phyloP scores from a whole-genome alignment of 164 flowering plant genomes.

The Aristolochia contorta region DNA sequence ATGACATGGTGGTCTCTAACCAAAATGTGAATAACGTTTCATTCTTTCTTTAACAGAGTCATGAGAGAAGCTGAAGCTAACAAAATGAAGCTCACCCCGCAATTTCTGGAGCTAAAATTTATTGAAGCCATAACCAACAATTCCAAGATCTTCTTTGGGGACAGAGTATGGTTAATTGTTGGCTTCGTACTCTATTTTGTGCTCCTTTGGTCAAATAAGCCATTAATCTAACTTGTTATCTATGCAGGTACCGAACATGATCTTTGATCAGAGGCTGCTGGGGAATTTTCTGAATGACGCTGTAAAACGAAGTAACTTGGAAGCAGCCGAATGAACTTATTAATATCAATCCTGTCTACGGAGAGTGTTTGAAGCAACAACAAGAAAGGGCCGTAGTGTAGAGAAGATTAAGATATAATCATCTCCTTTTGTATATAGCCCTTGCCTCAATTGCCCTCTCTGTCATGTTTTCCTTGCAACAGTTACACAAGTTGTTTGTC shows the following conservation, averaged over 20 bases:
- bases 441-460: too few relatives aligned
- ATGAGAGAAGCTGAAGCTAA: conserved; percentile 86
- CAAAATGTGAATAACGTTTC: neutral
- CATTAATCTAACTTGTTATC: neutral
- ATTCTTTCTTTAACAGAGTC: conserved; percentile 28
- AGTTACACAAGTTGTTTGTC: too few relatives aligned
- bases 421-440: too few relatives aligned
- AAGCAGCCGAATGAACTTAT: neutral
- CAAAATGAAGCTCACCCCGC: conserved; percentile 78
- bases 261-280: conserved; percentile 72
- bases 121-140: conserved; percentile 79
- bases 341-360: too few relatives aligned
- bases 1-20: neutral
- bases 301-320: neutral
- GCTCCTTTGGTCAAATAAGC: neutral
- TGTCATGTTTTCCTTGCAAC: too few relatives aligned
- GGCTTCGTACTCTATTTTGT: neutral
- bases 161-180: conserved; percentile 41
- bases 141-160: conserved; percentile 85
- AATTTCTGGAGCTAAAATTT: conserved; percentile 77
- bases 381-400: too few relatives aligned
- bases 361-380: too few relatives aligned
- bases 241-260: conserved; percentile 74
- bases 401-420: too few relatives aligned
- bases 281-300: conserved; percentile 46